Evolutionary conservation across 2,329 filamentous ascomycete species (phyloP).

Genomic region (Curvularia lunata): DNA sequence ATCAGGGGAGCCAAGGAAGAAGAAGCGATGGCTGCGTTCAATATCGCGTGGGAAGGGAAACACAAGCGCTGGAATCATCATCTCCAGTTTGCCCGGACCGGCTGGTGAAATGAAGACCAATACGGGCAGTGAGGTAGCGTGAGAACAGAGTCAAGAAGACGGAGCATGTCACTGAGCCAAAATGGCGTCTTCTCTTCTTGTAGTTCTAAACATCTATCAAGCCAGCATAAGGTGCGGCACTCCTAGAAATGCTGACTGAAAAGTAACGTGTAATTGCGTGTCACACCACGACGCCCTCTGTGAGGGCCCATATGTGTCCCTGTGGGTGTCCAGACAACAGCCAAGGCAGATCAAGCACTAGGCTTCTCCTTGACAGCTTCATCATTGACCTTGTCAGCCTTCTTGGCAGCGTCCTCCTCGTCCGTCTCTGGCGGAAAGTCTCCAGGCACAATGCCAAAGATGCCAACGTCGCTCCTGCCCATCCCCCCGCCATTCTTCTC

Average conservation of each 20-base stretch:
- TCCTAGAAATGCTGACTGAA: not conserved
- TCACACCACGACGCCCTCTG: not conserved
- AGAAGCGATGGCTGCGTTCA: slow-evolving; percentile 38
- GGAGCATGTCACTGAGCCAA: not conserved
- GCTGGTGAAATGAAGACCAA: not conserved
- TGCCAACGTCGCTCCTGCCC: slow-evolving; percentile 56
- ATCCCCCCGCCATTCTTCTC: slow-evolving; percentile 57
- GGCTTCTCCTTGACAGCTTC: slow-evolving; percentile 30
- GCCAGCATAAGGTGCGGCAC: not conserved
- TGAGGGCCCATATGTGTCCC: not conserved
- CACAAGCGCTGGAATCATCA: slow-evolving; percentile 16
- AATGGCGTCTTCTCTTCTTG: not conserved
- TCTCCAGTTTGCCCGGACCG: slow-evolving; percentile 10
- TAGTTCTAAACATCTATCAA: not conserved
- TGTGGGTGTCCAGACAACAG: not conserved
- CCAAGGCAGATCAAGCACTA: slow-evolving; percentile 1
- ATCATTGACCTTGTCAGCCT: slow-evolving; percentile 15
- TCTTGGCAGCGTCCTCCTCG: slow-evolving; percentile 12
- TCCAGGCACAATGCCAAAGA: slow-evolving; percentile 30
- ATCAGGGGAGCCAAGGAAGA: slow-evolving; percentile 36
- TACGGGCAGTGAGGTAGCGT: not conserved
- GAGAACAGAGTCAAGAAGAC: not conserved
- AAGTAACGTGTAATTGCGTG: not conserved
- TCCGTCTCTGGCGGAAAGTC: slow-evolving; percentile 39
- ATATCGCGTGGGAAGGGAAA: slow-evolving; percentile 30